phyloP scores from a whole-genome alignment of 1,139 yeast genomes.

The Lipomyces yarrowii region DNA sequence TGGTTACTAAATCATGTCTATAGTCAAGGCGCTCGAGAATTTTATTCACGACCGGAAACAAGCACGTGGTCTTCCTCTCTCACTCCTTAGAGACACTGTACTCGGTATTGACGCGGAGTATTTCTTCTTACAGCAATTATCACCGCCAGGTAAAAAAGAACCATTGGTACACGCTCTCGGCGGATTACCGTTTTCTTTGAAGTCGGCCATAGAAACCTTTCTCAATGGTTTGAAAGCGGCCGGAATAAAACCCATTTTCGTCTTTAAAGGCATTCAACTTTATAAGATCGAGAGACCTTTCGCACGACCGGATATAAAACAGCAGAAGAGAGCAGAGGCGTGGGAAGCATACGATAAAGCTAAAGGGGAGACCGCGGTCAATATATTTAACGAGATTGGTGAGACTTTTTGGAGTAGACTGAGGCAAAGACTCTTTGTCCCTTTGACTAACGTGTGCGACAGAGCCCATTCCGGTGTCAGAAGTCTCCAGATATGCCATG shows the following conservation, averaged over 20 bases:
- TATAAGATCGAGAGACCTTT: conserved; percentile 29
- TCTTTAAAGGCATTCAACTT: conserved; percentile 59
- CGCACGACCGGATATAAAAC: conserved; percentile 7
- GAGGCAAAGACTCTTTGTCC: conserved; percentile 7
- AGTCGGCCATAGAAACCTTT: conserved; percentile 62
- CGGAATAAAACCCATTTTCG: conserved; percentile 74
- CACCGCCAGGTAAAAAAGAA: conserved; percentile 61
- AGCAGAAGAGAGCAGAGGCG: conserved; percentile 39
- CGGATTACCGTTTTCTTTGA: conserved; percentile 73
- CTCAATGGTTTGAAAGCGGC: conserved; percentile 60
- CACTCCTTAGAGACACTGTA: conserved; percentile 65
- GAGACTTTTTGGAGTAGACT: conserved; percentile 12
- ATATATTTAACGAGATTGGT: conserved; percentile 39
- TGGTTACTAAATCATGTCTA: neutral
- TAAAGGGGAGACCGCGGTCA: conserved; percentile 43
- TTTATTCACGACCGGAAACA: conserved; percentile 70
- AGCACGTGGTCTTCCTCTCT: conserved; percentile 65
- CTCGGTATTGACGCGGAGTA: conserved; percentile 87
- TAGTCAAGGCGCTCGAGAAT: conserved; percentile 53
- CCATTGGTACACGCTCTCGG: conserved; percentile 79
- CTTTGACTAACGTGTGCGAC: neutral
- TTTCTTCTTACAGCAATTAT: conserved; percentile 59
- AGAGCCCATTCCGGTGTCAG: conserved; percentile 30
- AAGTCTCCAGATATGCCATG: conserved; percentile 22
- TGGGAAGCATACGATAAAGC: conserved; percentile 45